Percentiles rank a stretch among this genome's conserved stretches.
These are phyloP conservation scores for Ustulina deusta DNA, from an alignment of 2,329 filamentous ascomycete genomes.

Conservation along the genomic window DNA sequence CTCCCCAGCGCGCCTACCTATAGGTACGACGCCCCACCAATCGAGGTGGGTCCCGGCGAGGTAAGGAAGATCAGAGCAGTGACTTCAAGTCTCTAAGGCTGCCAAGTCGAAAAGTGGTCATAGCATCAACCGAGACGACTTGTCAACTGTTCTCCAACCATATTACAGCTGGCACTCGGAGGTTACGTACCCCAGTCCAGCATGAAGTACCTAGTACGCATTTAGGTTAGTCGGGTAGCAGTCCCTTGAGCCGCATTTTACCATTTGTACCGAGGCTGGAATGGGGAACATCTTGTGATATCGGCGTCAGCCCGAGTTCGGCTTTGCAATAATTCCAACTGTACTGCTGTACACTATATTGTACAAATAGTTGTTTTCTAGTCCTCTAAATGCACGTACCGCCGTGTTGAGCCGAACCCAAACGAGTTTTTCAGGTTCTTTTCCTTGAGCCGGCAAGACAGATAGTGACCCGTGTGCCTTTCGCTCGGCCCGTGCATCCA, in stretches of 20 bases:
- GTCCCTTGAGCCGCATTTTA: constrained; percentile 35
- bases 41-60: neutral
- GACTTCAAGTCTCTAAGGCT: neutral
- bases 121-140: constrained; percentile 2
- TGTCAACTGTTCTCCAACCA: neutral
- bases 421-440: neutral
- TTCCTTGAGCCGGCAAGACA: neutral
- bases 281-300: constrained; percentile 35
- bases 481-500: neutral
- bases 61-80: neutral
- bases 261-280: constrained; percentile 41
- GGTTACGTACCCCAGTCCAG: too few relatives aligned
- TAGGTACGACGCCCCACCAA: constrained; percentile 13
- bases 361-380: constrained; percentile 6
- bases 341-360: constrained; percentile 1
- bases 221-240: neutral
- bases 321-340: constrained; percentile 11
- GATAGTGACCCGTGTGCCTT: neutral
- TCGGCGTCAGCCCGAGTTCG: constrained; percentile 24
- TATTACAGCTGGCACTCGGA: neutral
- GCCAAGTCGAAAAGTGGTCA: constrained; percentile 13
- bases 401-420: neutral
- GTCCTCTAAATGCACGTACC: neutral
- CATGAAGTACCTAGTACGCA: constrained; percentile 1
- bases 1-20: neutral